Base-by-base conservation (phyloP, 179 eudicot genomes). In the Silene coronaria region DNA sequence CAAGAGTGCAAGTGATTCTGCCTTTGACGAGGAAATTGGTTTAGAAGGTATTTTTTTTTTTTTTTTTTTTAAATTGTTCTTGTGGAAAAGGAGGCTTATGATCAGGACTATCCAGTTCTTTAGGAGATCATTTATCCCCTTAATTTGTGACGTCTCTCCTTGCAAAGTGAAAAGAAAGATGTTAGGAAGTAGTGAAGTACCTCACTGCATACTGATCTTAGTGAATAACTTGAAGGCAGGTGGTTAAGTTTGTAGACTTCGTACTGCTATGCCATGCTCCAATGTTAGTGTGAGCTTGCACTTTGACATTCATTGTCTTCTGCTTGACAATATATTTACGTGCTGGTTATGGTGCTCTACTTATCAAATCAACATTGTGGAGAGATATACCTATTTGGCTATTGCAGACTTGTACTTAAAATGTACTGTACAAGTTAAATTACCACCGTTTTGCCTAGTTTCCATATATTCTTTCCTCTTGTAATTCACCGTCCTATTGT, bases 11-110 rank as follows among this genome's bases (percentile, higher is more conserved):
- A 80, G 82, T 82, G 89, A 84, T 61, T 71, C 68, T 26, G 88
- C 84, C 69, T 83, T 85, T n/a, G 88, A 78, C 28, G 85, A 84
- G 62, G 84, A 85, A 27, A 81, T 71, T 75, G 82, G 84, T 65
- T 51, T 67, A 21, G 48, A 79, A 71, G 87, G 87, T 84, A 57
- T 2, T 13, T 51, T 51, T 14, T 2, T 13, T 48, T 48, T 14
- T 14, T 0, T 0, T 13, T 7, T 45, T 45, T 45, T 45, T 10
- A 8, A 45, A 45, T 13, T 12, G 14, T 48, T 14, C 4, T 51
- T 51, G 57, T 51, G 16, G n/a, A 14, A 13, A 51, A 51, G n/a
- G 48, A 17, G 58, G 21, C 6, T 53, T 53, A 17, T 53, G 8
- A 17, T 53, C 21, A 13, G 6, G 8, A 16, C 19, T 4, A 53